phyloP scores from a whole-genome alignment of 2,329 filamentous ascomycete genomes.

The Aureobasidium zeae region DNA sequence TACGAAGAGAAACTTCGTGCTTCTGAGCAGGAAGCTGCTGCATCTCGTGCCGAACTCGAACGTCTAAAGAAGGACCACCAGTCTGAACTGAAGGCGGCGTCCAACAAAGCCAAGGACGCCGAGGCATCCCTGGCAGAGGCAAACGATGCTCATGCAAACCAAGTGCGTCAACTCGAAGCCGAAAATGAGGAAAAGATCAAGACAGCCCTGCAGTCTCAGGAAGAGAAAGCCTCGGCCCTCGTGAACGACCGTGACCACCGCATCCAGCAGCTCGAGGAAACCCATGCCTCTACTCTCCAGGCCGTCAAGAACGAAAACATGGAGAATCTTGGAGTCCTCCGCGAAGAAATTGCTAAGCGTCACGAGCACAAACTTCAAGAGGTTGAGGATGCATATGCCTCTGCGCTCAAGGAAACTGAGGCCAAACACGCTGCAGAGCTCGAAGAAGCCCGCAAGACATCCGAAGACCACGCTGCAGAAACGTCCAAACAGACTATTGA shows the following conservation, averaged over 20 bases:
- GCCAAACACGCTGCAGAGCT: neutral
- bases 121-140: neutral
- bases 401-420: neutral
- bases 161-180: neutral
- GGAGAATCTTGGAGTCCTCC: constrained; percentile 1
- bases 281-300: constrained; percentile 2
- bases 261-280: neutral
- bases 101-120: constrained; percentile 8
- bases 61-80: constrained; percentile 2
- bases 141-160: neutral
- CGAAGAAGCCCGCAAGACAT: neutral
- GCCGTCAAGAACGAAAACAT: constrained; percentile 1
- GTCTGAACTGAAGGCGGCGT: constrained; percentile 8
- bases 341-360: neutral
- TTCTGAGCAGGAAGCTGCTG: constrained; percentile 14
- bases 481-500: neutral
- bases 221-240: neutral
- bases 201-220: neutral
- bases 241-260: neutral
- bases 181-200: neutral
- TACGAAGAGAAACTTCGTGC: constrained; percentile 16
- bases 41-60: neutral
- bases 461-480: neutral
- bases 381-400: neutral
- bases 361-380: neutral